Evolutionary conservation across 1,284 basidiomycete genomes (phyloP).

Genomic region (Neolentinus lepideus): DNA sequence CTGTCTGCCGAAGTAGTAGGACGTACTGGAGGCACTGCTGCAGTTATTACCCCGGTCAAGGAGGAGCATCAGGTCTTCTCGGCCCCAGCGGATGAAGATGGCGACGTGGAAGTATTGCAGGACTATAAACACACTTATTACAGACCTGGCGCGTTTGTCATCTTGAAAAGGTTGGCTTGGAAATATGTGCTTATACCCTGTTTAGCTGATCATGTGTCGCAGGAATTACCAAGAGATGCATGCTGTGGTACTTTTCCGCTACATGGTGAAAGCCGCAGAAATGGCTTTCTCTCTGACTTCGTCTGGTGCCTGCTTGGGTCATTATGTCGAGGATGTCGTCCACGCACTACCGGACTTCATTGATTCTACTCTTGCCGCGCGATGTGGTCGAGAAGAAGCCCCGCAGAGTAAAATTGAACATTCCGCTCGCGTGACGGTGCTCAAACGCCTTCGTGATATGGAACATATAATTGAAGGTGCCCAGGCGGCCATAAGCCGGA

Average conservation of each 20-base stretch:
- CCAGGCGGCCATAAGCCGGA: constrained; percentile 25
- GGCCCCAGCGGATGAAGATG: background rate
- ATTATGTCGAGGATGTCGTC: constrained; percentile 42
- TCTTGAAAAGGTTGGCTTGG: constrained; percentile 45
- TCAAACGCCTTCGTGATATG: constrained; percentile 45
- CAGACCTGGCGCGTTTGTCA: constrained; percentile 48
- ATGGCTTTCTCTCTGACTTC: constrained; percentile 35
- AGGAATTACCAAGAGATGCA: constrained; percentile 37
- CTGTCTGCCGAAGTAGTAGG: background rate
- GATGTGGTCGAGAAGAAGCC: constrained; percentile 34
- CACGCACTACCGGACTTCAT: constrained; percentile 52
- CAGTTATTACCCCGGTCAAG: background rate
- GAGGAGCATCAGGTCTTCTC: background rate
- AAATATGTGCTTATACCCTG: background rate
- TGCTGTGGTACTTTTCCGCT: constrained; percentile 42
- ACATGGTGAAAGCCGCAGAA: constrained; percentile 23
- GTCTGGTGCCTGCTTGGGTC: constrained; percentile 44
- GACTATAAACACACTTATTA: constrained; percentile 5
- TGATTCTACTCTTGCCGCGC: constrained; percentile 32
- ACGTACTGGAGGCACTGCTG: background rate
- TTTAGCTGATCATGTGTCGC: background rate
- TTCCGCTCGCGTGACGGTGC: constrained; percentile 50
- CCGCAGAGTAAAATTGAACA: constrained; percentile 27
- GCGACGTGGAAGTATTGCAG: background rate
- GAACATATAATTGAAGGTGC: constrained; percentile 36